These are phyloP conservation scores for Schizochytrium sp. DNA, from an alignment of 108 stramenopile species.

Conservation along the genomic window DNA sequence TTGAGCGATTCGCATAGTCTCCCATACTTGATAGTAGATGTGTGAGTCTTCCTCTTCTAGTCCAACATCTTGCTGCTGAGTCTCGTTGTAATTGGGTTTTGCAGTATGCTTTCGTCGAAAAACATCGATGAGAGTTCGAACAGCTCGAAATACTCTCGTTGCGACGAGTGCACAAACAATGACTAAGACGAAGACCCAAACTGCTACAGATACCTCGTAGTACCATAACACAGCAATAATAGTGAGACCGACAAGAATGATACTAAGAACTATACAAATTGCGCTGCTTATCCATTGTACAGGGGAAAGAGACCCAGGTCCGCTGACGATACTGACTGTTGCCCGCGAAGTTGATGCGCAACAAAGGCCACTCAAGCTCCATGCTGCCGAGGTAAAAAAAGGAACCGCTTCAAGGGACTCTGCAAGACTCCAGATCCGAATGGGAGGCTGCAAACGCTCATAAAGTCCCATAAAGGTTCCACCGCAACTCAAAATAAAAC, in stretches of 20 bases:
- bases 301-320: not conserved
- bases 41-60: not conserved
- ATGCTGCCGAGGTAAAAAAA: not conserved
- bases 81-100: not conserved
- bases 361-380: not conserved
- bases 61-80: not conserved
- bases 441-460: not conserved
- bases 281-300: constrained; percentile 11
- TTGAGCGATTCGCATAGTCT: constrained; percentile 1
- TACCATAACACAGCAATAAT: constrained; percentile 12
- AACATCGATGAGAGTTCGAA: not conserved
- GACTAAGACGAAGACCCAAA: not conserved
- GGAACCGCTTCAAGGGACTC: constrained; percentile 44
- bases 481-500: not conserved
- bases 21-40: not conserved
- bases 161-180: not conserved
- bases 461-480: constrained; percentile 13
- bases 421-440: not conserved
- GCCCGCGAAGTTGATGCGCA: not conserved
- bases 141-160: not conserved
- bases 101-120: not conserved
- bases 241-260: not conserved
- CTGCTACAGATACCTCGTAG: not conserved
- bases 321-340: constrained; percentile 28
- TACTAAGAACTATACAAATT: not conserved